A percentile compares a stretch with the other conserved stretches of the same genome.
Conservation (phyloP, 2,329 filamentous ascomycete species). For the Botrytis fabae region DNA sequence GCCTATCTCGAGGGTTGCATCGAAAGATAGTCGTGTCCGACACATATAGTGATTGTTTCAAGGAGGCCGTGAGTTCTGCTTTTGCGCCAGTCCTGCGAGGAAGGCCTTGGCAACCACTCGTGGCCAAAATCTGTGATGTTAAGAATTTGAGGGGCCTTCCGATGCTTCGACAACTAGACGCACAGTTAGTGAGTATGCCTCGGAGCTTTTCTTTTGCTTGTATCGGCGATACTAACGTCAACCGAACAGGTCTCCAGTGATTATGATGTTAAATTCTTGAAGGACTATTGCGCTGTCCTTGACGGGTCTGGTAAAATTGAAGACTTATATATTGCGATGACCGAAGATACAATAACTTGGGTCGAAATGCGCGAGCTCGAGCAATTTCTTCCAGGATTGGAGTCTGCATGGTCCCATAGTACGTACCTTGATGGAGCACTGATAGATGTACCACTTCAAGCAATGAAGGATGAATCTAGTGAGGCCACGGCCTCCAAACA, state of each 20-base stretch:
- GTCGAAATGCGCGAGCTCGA: slow-evolving; percentile 48
- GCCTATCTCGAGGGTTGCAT: slow-evolving; percentile 59
- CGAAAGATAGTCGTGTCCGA: slow-evolving; percentile 56
- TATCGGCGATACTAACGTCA: background rate
- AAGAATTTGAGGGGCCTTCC: slow-evolving; percentile 56
- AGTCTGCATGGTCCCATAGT: slow-evolving; percentile 56
- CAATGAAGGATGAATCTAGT: background rate
- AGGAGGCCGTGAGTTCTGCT: slow-evolving; percentile 49
- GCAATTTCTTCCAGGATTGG: slow-evolving; percentile 53
- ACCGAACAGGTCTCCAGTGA: slow-evolving; percentile 21
- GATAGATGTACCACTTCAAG: background rate
- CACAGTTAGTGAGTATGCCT: slow-evolving; percentile 43
- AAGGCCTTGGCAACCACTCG: slow-evolving; percentile 57
- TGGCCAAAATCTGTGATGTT: slow-evolving; percentile 58
- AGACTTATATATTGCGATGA: slow-evolving; percentile 61
- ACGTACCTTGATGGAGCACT: slow-evolving; percentile 48
- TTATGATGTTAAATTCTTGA: slow-evolving; percentile 55
- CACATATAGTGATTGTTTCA: slow-evolving; percentile 51
- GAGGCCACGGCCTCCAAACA: slow-evolving; percentile 21
- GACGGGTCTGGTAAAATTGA: slow-evolving; percentile 56
- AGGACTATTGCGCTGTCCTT: slow-evolving; percentile 55
- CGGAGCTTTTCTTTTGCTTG: background rate
- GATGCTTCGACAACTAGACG: slow-evolving; percentile 57
- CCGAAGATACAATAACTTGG: slow-evolving; percentile 56
- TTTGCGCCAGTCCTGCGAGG: slow-evolving; percentile 53